These are phyloP conservation scores for Vinca minor DNA, from an alignment of 257 asterid species.

Conservation along the genomic window DNA sequence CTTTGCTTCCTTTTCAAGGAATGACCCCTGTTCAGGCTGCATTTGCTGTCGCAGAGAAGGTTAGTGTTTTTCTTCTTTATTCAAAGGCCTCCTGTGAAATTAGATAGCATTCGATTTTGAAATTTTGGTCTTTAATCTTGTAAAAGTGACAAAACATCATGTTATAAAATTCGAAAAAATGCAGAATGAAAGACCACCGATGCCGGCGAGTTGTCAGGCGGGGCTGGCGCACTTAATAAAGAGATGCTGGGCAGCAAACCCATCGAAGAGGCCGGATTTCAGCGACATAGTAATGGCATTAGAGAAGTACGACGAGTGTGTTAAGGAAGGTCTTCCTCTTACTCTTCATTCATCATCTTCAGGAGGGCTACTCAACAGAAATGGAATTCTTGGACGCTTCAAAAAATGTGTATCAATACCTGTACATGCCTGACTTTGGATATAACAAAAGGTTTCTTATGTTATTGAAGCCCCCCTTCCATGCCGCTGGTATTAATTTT, in stretches of 20 bases:
- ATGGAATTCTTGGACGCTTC: constrained; percentile 57
- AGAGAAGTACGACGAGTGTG: constrained; percentile 72
- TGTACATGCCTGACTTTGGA: constrained; percentile 62
- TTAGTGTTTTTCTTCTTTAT: background rate
- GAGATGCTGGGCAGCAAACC: constrained; percentile 81
- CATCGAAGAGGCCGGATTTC: constrained; percentile 80
- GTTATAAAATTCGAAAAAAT: too few species aligned
- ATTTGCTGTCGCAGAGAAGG: constrained; percentile 51
- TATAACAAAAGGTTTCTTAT: too few species aligned
- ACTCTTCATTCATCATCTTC: constrained; percentile 58
- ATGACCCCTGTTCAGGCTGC: constrained; percentile 68
- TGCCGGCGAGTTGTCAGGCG: constrained; percentile 83
- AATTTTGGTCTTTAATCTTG: too few species aligned
- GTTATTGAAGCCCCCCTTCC: too few species aligned
- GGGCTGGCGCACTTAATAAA: constrained; percentile 78
- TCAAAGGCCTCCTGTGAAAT: too few species aligned
- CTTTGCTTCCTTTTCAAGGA: constrained; percentile 55
- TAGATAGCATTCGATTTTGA: too few species aligned
- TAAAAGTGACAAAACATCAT: too few species aligned
- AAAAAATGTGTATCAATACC: constrained; percentile 73
- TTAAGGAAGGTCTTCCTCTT: constrained; percentile 76
- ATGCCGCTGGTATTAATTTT: too few species aligned
- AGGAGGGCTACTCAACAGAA: constrained; percentile 41
- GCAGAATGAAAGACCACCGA: constrained; percentile 89
- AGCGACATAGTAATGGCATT: constrained; percentile 57